A percentile compares a stretch with the other conserved stretches of the same genome.
Conservation (phyloP, 2,329 filamentous ascomycete species). For the Corynespora cassiicola region DNA sequence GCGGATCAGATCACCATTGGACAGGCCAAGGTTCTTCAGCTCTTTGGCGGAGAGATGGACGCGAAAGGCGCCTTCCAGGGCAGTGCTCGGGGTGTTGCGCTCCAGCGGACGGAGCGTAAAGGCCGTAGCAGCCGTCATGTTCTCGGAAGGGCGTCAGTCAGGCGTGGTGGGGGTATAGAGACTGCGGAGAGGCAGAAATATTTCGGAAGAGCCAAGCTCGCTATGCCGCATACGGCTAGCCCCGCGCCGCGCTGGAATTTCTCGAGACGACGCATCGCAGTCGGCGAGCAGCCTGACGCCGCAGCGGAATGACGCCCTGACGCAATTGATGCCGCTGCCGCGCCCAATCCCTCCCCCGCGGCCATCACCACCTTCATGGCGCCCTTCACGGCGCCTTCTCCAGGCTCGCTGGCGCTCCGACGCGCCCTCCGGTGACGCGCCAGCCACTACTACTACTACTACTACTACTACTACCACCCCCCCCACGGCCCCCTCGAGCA, state of each 20-base stretch:
- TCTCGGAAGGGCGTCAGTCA: no score
- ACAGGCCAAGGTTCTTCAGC: constrained; percentile 61
- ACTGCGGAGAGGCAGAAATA: no score
- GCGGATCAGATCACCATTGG: constrained; percentile 66
- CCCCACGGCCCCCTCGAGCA: no score
- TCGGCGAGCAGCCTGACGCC: neutral
- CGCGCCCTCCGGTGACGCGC: constrained; percentile 17
- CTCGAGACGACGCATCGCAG: neutral
- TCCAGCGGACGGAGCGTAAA: constrained; percentile 63
- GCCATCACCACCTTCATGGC: constrained; percentile 52
- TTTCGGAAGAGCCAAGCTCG: constrained; percentile 18
- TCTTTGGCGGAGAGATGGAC: constrained; percentile 64
- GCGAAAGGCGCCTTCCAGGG: constrained; percentile 65
- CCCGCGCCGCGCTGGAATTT: neutral
- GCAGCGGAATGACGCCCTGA: no score
- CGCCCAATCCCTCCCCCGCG: constrained; percentile 49
- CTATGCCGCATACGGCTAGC: constrained; percentile 14
- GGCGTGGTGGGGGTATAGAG: no score
- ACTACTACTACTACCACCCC: neutral
- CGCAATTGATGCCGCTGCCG: constrained; percentile 55
- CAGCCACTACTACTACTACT: constrained; percentile 1
- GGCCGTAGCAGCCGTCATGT: constrained; percentile 28
- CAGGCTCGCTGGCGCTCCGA: constrained; percentile 40
- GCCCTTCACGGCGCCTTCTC: constrained; percentile 43
- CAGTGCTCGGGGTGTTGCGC: constrained; percentile 53